Base-by-base conservation (phyloP, 2,329 filamentous ascomycete species). In the Epichloe amarillans region DNA sequence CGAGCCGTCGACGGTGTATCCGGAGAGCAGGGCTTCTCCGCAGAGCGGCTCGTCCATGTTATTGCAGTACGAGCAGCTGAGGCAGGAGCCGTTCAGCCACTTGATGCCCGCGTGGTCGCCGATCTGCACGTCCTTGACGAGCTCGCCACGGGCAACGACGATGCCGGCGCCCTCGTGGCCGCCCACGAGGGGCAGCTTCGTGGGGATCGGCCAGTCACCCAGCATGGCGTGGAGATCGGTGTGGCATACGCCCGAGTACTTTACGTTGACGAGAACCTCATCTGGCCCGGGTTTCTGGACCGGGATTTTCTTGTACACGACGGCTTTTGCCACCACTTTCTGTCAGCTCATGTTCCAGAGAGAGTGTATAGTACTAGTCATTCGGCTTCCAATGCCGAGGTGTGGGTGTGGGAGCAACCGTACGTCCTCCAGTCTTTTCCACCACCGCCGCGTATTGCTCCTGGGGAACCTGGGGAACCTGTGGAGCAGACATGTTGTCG, bases 391-490 rank as follows among this genome's bases (percentile, higher is more conserved):
- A 30, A 30, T 10, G 26, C 26, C 26, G 26, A 30, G 8, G 12
- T 21, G 26, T 8, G 30, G 48, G 39, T 21, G 26, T 8, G 30
- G 48, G 39, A 47, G 51, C 21, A 72, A 30, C 3, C 78, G 62
- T 73, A 74, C 83, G 79, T 51, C 82, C 83, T 59, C 86, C 88
- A 52, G 77, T 83, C 75, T 88, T 79, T 70, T 95, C 86, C 61
- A 93, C 76, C 60, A 97, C 87, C 70, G 93, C 86, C 48, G 91
- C 91, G 88, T 85, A 94, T 75, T 97, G 91, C 69, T 83, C 83
- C 47, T 76, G 79, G 53, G 91, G 91, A 62, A 96, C 79, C 51
- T 80, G 50, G 35, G 54, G 49, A 62, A 96, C 79, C 51, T 80
- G 50, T 30, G 54, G 49, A 46, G 58, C 52, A 47, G 63, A 56